Evolutionary conservation across 108 stramenopile genomes (phyloP).

Genomic region (Aurantiochytrium sp.): DNA sequence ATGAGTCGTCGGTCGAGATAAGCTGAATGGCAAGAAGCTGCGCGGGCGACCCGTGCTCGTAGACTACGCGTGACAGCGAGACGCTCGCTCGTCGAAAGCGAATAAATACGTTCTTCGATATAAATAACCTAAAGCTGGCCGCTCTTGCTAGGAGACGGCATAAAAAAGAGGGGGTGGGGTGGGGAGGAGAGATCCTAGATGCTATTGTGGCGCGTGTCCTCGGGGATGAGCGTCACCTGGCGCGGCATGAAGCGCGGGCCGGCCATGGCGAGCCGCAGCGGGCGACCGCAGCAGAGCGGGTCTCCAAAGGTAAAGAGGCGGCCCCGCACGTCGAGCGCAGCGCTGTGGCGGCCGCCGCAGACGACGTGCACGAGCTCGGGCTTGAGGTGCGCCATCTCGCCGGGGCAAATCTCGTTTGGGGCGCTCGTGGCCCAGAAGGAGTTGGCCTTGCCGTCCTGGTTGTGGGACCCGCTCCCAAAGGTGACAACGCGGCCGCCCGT

Average conservation of each 20-base stretch:
- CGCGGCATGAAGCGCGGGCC: constrained; percentile 1
- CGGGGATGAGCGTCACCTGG: neutral
- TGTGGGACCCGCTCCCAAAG: neutral
- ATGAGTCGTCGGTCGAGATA: constrained; percentile 19
- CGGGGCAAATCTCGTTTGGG: neutral
- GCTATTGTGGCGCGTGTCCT: neutral
- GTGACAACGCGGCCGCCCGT: neutral
- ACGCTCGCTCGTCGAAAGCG: neutral
- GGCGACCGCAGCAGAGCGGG: constrained; percentile 6
- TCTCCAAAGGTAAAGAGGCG: constrained; percentile 12
- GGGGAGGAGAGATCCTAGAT: no score
- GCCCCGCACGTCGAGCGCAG: neutral
- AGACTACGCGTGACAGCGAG: constrained; percentile 15
- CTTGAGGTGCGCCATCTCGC: neutral
- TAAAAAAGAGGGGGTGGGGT: no score
- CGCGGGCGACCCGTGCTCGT: neutral
- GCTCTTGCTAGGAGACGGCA: no score
- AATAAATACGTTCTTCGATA: neutral
- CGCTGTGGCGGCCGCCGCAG: constrained; percentile 29
- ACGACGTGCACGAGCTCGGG: neutral
- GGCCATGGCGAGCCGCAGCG: neutral
- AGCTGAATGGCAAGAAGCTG: neutral
- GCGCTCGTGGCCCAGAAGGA: neutral
- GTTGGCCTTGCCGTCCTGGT: constrained; percentile 2
- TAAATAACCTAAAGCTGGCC: no score